These are phyloP conservation scores for Pseudocercospora macadamiae DNA, from an alignment of 2,329 filamentous ascomycete genomes.

Conservation along the genomic window DNA sequence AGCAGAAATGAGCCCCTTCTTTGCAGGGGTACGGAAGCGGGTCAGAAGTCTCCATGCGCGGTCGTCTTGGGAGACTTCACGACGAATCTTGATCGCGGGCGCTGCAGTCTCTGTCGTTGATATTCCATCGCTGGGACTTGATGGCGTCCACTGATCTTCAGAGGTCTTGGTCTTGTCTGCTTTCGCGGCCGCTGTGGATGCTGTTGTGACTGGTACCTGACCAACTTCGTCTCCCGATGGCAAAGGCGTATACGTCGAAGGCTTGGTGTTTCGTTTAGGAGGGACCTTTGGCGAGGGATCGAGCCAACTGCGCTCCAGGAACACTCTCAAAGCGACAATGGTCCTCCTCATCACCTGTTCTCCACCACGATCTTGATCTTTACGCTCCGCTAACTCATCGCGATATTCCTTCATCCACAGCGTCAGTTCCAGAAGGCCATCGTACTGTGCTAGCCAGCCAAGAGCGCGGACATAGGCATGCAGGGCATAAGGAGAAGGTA, in stretches of 20 bases:
- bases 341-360: constrained; percentile 39
- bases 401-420: constrained; percentile 62
- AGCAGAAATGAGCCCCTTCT: constrained; percentile 20
- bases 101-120: background rate
- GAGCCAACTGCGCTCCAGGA: constrained; percentile 43
- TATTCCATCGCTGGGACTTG: too few species aligned
- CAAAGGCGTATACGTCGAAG: too few species aligned
- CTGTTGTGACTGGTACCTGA: too few species aligned
- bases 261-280: too few species aligned
- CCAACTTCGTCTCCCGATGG: too few species aligned
- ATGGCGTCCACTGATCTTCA: too few species aligned
- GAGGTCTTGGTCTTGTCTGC: too few species aligned
- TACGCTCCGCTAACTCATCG: constrained; percentile 35
- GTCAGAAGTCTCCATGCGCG: constrained; percentile 6
- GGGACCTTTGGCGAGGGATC: too few species aligned
- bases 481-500: constrained; percentile 52
- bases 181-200: too few species aligned
- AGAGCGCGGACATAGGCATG: constrained; percentile 67
- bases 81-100: background rate
- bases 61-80: background rate
- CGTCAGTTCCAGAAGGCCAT: constrained; percentile 60
- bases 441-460: constrained; percentile 62
- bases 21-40: constrained; percentile 23
- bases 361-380: constrained; percentile 35
- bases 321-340: constrained; percentile 46